A percentile compares a stretch with the other conserved stretches of the same genome.
Evolutionary conservation across 75 land plant genomes (phyloP).

Genomic region (Cunninghamia lanceolata): DNA sequence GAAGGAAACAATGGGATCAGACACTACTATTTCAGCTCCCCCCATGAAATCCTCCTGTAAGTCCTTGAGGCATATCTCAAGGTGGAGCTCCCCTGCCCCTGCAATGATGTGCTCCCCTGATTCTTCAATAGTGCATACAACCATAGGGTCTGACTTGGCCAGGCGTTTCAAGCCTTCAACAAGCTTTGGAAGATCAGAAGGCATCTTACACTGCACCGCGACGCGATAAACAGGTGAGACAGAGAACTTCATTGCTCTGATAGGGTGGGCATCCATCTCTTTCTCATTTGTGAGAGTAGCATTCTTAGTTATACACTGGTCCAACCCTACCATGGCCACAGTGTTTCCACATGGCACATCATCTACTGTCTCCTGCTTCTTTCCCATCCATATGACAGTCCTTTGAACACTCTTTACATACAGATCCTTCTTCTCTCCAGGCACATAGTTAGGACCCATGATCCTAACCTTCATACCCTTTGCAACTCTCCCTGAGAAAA

Average conservation of each 20-base stretch:
- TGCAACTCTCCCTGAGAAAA: constrained; percentile 56
- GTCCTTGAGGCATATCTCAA: constrained; percentile 79
- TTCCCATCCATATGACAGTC: constrained; percentile 90
- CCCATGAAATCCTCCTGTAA: constrained; percentile 73
- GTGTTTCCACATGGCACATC: constrained; percentile 88
- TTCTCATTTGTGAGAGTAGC: constrained; percentile 77
- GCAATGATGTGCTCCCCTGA: constrained; percentile 73
- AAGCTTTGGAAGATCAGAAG: constrained; percentile 76
- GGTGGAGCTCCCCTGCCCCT: constrained; percentile 74
- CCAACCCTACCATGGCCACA: constrained; percentile 84
- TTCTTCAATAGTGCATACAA: constrained; percentile 62
- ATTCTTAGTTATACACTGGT: constrained; percentile 80
- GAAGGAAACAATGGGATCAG: constrained; percentile 69
- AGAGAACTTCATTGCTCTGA: constrained; percentile 81
- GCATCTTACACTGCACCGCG: constrained; percentile 78
- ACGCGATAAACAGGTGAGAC: constrained; percentile 83
- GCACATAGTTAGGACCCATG: constrained; percentile 76
- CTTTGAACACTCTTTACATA: constrained; percentile 81
- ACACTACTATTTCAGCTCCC: constrained; percentile 55
- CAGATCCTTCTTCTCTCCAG: constrained; percentile 71
- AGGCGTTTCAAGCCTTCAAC: constrained; percentile 66
- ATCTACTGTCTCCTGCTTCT: constrained; percentile 77
- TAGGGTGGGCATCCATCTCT: constrained; percentile 78
- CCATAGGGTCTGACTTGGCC: constrained; percentile 57
- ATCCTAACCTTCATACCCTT: constrained; percentile 57